Evolutionary conservation across 1,284 basidiomycete species (phyloP), one percentile per base, ranked within the genome.

Genomic region (Cutaneotrichosporon mucoides): DNA sequence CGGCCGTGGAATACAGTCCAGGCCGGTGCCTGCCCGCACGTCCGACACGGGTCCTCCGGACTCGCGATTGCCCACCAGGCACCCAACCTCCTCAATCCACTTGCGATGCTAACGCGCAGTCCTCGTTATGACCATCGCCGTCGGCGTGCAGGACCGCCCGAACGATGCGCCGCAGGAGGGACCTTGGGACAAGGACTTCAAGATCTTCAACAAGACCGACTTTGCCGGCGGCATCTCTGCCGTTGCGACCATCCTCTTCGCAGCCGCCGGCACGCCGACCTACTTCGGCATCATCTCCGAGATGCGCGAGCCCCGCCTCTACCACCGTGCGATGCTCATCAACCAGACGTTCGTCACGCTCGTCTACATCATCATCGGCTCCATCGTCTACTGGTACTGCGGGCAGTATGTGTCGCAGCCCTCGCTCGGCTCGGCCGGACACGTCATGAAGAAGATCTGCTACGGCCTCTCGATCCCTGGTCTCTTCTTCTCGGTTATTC

Each of bases 401-500:
- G 77, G 78, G 5, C 69, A 75, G 57, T 75, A 73, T 55, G 68
- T 79, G 41, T 68, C 75, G 15, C 63, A 65, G 13, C 77, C 77
- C 1, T 74, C 76, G 8, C 71, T 77, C 24, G 75, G 76, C 2
- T 68, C 68, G 5, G 74, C 76, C 13, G 78, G 78, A 46, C 50
- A 60, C 1, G 53, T 75, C 24, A 68, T 79, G 60, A 77, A 79
- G 68, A 73, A 73, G 54, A 66, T 79, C 53, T 66, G 66, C 37
- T 80, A 78, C 63, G 78, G 76, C 10, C 61, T 80, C 34, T 73
- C 77, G 6, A 58, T 79, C 11, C 76, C 75, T 5, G 76, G 73
- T n/a, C 60, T 70, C 24, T 59, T 70, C 35, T 66, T 63, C 49
- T 59, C 48, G 13, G 65, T 73, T 24, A 63, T 58, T 51, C 55